A percentile compares a stretch with the other conserved stretches of the same genome.
These are phyloP conservation scores for Mycena kentingensis DNA, from an alignment of 768 basidiomycete species.

Conservation along the genomic window DNA sequence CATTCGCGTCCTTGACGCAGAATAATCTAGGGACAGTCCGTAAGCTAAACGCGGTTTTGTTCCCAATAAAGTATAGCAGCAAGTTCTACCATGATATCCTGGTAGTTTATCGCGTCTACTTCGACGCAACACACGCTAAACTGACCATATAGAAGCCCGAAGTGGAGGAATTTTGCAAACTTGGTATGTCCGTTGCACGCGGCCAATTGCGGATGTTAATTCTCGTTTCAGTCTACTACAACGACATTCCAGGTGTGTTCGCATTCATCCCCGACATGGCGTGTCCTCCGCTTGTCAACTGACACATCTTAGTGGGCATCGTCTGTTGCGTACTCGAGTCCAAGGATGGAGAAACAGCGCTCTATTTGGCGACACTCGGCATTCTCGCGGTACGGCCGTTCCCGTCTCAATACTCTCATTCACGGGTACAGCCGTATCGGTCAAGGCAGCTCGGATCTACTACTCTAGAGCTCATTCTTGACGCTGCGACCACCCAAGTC, in stretches of 20 bases:
- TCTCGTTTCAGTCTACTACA: constrained; percentile 73
- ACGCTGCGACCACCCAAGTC: constrained; percentile 57
- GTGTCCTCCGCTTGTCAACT: constrained; percentile 22
- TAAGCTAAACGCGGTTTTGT: constrained; percentile 73
- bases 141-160: too few species aligned
- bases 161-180: constrained; percentile 84
- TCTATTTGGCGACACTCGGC: constrained; percentile 94
- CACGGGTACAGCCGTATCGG: constrained; percentile 71
- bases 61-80: constrained; percentile 87
- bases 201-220: constrained; percentile 7
- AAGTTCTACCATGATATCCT: constrained; percentile 85
- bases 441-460: constrained; percentile 75
- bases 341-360: constrained; percentile 52
- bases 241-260: constrained; percentile 70
- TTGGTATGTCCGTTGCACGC: constrained; percentile 57
- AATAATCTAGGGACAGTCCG: constrained; percentile 85
- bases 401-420: constrained; percentile 11
- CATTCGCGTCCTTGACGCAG: constrained; percentile 71
- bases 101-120: too few species aligned
- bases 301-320: constrained; percentile 55
- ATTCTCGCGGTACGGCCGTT: constrained; percentile 68
- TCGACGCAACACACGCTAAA: too few species aligned
- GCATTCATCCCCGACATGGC: constrained; percentile 15
- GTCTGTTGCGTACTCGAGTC: constrained; percentile 84
- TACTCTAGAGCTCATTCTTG: constrained; percentile 66